phyloP scores from a whole-genome alignment of 2,329 filamentous ascomycete genomes.

The Neofusicoccum laricinum region DNA sequence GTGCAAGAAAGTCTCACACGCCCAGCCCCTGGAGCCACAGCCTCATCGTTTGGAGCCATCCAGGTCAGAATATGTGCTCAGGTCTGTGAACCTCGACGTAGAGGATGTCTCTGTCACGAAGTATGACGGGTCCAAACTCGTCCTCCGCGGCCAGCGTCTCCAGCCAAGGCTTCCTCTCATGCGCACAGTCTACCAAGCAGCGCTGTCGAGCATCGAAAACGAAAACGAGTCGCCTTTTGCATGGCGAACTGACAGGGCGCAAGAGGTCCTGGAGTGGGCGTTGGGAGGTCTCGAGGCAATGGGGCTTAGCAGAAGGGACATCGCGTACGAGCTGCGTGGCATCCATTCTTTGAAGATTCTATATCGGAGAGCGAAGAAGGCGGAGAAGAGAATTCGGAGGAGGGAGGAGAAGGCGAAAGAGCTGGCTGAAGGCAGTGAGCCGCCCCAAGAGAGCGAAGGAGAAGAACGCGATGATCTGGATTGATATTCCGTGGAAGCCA shows the following conservation, averaged over 20 bases:
- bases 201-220: neutral
- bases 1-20: slow-evolving; percentile 29
- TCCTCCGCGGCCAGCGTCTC: neutral
- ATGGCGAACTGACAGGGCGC: neutral
- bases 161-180: neutral
- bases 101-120: neutral
- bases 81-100: neutral
- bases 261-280: neutral
- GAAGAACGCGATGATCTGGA: too few species aligned
- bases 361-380: neutral
- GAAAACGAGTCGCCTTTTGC: neutral
- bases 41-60: too few species aligned
- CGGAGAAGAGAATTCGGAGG: neutral
- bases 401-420: neutral
- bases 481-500: too few species aligned
- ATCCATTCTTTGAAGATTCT: neutral
- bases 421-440: neutral
- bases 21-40: neutral
- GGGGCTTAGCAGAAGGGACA: neutral
- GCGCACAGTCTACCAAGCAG: neutral
- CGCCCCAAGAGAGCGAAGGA: too few species aligned
- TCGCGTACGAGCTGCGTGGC: neutral
- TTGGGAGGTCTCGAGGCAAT: neutral
- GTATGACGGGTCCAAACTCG: neutral
- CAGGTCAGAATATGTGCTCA: neutral